A percentile compares a stretch with the other conserved stretches of the same genome.
These are phyloP conservation scores for Astrephomene gubernaculifera DNA, from an alignment of 139 green algal species.

Conservation along the genomic window DNA sequence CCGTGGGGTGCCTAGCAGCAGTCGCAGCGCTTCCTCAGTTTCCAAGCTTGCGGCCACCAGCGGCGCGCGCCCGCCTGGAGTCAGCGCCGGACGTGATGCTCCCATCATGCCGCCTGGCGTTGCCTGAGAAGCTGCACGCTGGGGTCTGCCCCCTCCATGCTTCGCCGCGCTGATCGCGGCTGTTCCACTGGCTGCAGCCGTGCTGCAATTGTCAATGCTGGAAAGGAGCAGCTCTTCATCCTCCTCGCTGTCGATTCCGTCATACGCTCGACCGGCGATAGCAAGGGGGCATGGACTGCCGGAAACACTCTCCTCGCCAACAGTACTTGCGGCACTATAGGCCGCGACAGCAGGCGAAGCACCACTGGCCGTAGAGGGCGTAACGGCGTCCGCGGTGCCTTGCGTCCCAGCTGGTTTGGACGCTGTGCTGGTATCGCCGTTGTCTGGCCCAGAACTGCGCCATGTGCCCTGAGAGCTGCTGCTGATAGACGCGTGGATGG, in stretches of 20 bases:
- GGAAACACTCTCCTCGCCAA: background rate
- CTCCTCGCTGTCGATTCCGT: constrained; percentile 39
- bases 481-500: background rate
- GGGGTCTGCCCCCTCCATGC: background rate
- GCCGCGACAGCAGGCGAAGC: background rate
- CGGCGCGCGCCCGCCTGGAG: background rate
- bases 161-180: background rate
- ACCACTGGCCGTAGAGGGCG: constrained; percentile 8
- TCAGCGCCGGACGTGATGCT: background rate
- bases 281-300: background rate
- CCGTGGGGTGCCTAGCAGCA: background rate
- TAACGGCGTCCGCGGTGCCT: background rate
- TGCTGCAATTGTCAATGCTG: background rate
- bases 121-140: background rate
- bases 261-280: background rate
- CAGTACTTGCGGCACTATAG: background rate
- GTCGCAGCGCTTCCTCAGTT: constrained; percentile 30
- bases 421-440: no score
- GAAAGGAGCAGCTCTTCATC: background rate
- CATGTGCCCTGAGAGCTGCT: constrained; percentile 6
- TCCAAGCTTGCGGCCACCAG: constrained; percentile 20
- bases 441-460: background rate
- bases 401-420: background rate
- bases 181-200: no score
- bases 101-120: background rate